Evolutionary conservation across 495 filamentous ascomycete species (phyloP).

Genomic region (Tuber calosporum): DNA sequence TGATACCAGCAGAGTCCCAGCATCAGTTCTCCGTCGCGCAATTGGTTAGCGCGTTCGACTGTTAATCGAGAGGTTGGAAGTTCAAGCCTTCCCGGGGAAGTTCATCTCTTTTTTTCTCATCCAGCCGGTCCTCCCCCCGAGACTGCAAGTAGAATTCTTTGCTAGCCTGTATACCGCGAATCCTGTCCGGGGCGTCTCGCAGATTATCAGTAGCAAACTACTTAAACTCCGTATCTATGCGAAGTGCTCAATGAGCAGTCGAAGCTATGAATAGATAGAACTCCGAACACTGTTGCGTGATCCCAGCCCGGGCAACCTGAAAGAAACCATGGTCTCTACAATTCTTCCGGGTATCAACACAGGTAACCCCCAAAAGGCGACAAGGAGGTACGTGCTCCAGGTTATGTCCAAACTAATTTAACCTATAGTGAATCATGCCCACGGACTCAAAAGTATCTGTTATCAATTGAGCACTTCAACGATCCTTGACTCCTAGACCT

Average conservation of each 20-base stretch:
- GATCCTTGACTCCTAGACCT: neutral
- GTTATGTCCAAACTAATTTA: neutral
- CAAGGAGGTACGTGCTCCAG: too few relatives aligned
- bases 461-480: neutral
- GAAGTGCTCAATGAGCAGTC: neutral
- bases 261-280: neutral
- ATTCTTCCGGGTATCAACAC: neutral
- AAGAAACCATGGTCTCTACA: too few relatives aligned
- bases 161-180: neutral
- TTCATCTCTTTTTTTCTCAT: constrained; percentile 26
- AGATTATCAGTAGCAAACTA: neutral
- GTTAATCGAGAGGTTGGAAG: too few relatives aligned
- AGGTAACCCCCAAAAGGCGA: neutral
- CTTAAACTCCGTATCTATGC: neutral
- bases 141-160: neutral
- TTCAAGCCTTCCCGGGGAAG: too few relatives aligned
- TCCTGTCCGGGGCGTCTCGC: neutral
- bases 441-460: neutral
- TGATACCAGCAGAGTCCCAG: neutral
- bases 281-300: neutral
- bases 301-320: too few relatives aligned
- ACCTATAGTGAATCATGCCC: too few relatives aligned
- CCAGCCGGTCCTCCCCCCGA: neutral
- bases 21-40: constrained; percentile 45
- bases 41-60: constrained; percentile 51